Evolutionary conservation across 106 monocot genomes (phyloP).

Genomic region (Dendrobium huoshanense): DNA sequence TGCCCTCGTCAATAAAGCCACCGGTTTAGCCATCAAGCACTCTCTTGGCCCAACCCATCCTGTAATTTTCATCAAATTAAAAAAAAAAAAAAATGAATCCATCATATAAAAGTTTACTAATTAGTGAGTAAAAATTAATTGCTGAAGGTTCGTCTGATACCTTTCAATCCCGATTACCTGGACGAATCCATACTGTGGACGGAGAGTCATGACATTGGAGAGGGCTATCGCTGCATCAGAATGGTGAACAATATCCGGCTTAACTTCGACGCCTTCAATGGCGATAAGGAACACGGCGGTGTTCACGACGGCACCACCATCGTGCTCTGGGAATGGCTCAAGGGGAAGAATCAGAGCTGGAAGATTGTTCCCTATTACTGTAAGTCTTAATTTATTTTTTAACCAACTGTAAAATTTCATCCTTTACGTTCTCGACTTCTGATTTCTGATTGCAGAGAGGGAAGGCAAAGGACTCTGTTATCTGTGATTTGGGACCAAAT

Average conservation of each 20-base stretch:
- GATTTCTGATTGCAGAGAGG: not conserved
- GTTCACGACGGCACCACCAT: conserved; percentile 43
- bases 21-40: conserved; percentile 69
- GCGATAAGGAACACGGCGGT: conserved; percentile 49
- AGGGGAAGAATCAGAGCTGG: conserved; percentile 55
- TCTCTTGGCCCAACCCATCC: conserved; percentile 53
- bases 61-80: conserved; percentile 21
- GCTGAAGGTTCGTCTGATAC: conserved; percentile 29
- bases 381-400: not conserved
- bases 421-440: not conserved
- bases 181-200: conserved; percentile 53
- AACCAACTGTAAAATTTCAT: not conserved
- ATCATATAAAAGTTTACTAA: not conserved
- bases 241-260: conserved; percentile 53
- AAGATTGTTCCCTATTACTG: conserved; percentile 35
- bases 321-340: conserved; percentile 45
- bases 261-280: conserved; percentile 54
- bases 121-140: not conserved
- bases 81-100: not conserved
- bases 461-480: not conserved
- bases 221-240: conserved; percentile 43
- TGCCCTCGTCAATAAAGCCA: conserved; percentile 64
- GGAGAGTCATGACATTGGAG: conserved; percentile 36
- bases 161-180: conserved; percentile 36
- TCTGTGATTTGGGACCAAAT: not conserved